These are phyloP conservation scores for Cucurbita moschata DNA, from an alignment of 306 rosid genomes.

Conservation along the genomic window DNA sequence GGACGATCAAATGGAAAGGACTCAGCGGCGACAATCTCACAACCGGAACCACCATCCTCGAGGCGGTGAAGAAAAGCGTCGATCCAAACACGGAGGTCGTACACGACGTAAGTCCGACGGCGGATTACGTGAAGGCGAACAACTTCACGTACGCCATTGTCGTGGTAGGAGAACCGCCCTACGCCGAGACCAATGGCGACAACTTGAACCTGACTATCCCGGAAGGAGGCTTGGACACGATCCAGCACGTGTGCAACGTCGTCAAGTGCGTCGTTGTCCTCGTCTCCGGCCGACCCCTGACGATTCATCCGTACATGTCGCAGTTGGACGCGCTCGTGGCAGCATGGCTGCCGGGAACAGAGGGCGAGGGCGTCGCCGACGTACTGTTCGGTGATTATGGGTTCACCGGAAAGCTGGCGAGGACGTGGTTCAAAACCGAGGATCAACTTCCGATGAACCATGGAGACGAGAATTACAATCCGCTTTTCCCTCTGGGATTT, in stretches of 20 bases:
- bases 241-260: neutral
- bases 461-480: neutral
- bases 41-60: constrained; percentile 10
- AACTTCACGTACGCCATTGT: constrained; percentile 4
- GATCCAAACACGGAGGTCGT: constrained; percentile 4
- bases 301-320: neutral
- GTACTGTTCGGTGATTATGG: neutral
- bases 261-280: neutral
- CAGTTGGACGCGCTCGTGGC: constrained; percentile 5
- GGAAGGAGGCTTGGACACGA: neutral
- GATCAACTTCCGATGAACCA: constrained; percentile 9
- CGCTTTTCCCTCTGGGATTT: constrained; percentile 7
- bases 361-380: neutral
- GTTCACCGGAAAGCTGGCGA: neutral
- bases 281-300: constrained; percentile 3
- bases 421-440: constrained; percentile 5
- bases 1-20: constrained; percentile 10
- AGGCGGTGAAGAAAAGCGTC: neutral
- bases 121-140: constrained; percentile 3
- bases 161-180: neutral
- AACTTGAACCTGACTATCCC: neutral
- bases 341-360: constrained; percentile 9
- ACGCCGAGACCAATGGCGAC: constrained; percentile 2
- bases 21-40: constrained; percentile 5
- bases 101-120: neutral